phyloP scores from a whole-genome alignment of 176 grass and related monocot genomes.

The Pontederia crassipes region DNA sequence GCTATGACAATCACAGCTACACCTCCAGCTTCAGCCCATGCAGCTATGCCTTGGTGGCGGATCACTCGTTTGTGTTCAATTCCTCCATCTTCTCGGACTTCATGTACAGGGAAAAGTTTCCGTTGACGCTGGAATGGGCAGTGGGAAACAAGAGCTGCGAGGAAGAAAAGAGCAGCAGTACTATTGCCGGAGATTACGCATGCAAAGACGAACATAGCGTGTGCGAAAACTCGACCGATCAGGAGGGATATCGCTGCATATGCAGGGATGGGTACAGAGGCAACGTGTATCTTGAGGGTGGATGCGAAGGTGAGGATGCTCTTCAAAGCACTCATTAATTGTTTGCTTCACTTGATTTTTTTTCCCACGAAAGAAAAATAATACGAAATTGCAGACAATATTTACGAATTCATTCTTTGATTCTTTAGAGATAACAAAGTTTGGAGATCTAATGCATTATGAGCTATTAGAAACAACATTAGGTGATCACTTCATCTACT shows the following conservation, averaged over 20 bases:
- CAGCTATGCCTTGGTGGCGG: background rate
- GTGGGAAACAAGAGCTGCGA: slow-evolving; percentile 9
- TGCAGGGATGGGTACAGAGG: slow-evolving; percentile 21
- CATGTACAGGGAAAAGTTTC: background rate
- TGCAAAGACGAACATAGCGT: background rate
- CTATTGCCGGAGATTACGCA: background rate
- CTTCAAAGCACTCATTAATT: too few species aligned
- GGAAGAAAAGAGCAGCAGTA: background rate
- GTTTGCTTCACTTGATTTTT: too few species aligned
- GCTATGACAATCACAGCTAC: background rate
- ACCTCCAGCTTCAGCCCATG: background rate
- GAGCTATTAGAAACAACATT: too few species aligned
- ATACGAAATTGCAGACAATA: too few species aligned
- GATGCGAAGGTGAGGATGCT: slow-evolving; percentile 12
- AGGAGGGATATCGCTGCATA: background rate
- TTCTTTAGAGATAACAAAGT: too few species aligned
- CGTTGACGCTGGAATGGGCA: slow-evolving; percentile 21
- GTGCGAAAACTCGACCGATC: background rate
- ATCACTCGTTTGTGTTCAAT: background rate
- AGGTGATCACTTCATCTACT: too few species aligned
- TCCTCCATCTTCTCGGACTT: background rate
- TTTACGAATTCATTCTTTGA: too few species aligned
- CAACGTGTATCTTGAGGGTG: slow-evolving; percentile 17
- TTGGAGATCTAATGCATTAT: too few species aligned
- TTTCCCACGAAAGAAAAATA: too few species aligned